Base-by-base conservation (phyloP, 306 rosid genomes). In the Vigna reflexopilosa region DNA sequence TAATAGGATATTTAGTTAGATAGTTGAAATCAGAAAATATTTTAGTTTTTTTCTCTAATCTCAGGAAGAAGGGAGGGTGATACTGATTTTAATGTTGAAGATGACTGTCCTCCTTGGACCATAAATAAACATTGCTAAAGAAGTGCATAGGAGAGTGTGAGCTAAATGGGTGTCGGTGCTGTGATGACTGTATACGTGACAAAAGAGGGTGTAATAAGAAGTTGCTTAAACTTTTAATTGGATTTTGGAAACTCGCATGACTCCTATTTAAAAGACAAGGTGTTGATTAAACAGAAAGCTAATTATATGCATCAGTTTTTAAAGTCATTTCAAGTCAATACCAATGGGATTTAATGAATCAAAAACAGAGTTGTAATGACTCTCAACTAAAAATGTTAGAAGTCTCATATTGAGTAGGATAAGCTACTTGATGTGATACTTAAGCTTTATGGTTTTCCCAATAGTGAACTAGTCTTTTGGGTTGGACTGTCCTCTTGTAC, bases 31-130 rank as follows among this genome's bases (percentile, higher is more conserved):
- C 57, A 70, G 40, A 63, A 28, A 38, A 7, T 26, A 61, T 62
- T 63, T 56, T 47, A 13, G 57, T 16, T 58, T 70, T 47, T 57
- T 48, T 44, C 40, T 71, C 51, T 61, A 50, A 50, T 78, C 54
- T 45, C 50, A 48, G 30, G 61, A 47, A 26, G 28, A 26, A 47
- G 70, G 34, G 38, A 44, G 16, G 20, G 9, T 67, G 57, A 9
- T 67, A 67, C 34, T 54, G 66, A 22, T 59, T 63, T 6, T 10
- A 15, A 51, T 28, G 59, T 59, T 28, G 9, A 11, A 45, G 54
- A 42, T 42, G 20, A 48, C 28, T 3, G 16, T 74, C 19, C 59
- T 38, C 55, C 54, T 40, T 72, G 52, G 14, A 40, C 20, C 38
- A 56, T 58, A 55, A 20, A 40, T 20, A 26, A 26, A 26, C 28